Evolutionary conservation across 148 eudicot species (phyloP).

Genomic region (Rhododendron molle): DNA sequence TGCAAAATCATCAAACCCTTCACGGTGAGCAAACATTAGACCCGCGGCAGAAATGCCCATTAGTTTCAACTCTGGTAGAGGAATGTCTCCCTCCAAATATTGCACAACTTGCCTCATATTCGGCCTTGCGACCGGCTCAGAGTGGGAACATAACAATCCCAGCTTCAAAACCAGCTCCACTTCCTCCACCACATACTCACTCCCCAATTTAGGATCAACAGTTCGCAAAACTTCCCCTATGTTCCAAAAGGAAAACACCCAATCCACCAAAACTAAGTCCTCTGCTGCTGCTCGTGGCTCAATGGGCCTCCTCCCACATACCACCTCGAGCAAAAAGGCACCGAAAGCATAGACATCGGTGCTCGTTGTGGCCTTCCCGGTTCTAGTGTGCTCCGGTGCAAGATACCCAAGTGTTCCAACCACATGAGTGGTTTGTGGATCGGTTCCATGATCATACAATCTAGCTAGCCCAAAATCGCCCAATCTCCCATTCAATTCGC

Average conservation of each 20-base stretch:
- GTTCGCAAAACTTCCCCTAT: constrained; percentile 1
- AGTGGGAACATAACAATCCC: constrained; percentile 33
- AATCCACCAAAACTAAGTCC: constrained; percentile 11
- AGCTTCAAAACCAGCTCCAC: constrained; percentile 31
- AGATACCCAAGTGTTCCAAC: constrained; percentile 39
- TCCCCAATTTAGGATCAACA: constrained; percentile 4
- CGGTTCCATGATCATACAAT: constrained; percentile 29
- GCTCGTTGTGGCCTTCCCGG: constrained; percentile 34
- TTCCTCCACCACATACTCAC: constrained; percentile 7
- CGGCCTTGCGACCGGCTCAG: constrained; percentile 28
- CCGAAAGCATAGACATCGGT: constrained; percentile 44
- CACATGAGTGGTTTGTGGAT: constrained; percentile 26
- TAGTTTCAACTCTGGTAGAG: neutral
- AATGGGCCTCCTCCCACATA: constrained; percentile 33
- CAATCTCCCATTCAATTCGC: constrained; percentile 28
- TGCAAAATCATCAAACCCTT: constrained; percentile 3
- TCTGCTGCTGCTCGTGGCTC: constrained; percentile 16
- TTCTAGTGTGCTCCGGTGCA: constrained; percentile 31
- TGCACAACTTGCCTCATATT: constrained; percentile 32
- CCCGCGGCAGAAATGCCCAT: neutral
- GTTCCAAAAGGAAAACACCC: constrained; percentile 14
- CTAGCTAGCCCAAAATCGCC: constrained; percentile 43
- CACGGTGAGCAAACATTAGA: neutral
- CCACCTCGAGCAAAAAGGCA: constrained; percentile 33
- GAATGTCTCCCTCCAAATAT: constrained; percentile 22